phyloP scores from a whole-genome alignment of 495 filamentous ascomycete species.

The Penicillium atrosanguineum region DNA sequence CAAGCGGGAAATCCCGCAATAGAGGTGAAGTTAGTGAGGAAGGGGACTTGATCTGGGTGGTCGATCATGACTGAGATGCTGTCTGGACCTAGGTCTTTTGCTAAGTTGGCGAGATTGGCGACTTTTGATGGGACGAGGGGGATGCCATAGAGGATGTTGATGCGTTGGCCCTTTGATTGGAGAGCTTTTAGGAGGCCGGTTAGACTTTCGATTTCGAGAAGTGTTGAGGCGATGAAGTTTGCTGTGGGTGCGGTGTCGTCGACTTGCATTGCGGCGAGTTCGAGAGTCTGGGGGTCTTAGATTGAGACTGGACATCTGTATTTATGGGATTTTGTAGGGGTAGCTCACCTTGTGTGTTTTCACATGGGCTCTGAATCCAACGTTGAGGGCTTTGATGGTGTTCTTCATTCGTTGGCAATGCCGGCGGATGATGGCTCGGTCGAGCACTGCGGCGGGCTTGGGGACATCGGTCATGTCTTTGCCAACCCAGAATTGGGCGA shows the following conservation, averaged over 20 bases:
- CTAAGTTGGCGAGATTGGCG: constrained; percentile 54
- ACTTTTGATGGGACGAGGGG: constrained; percentile 64
- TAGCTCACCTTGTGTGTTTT: constrained; percentile 79
- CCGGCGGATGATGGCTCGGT: constrained; percentile 60
- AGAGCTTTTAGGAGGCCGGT: constrained; percentile 60
- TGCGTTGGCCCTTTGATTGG: constrained; percentile 41
- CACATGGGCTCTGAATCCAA: constrained; percentile 77
- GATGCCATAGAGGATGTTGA: constrained; percentile 76
- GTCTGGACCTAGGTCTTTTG: constrained; percentile 44
- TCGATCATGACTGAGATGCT: constrained; percentile 71
- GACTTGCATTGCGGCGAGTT: constrained; percentile 74
- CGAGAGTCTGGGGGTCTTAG: constrained; percentile 53
- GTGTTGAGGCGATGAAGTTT: constrained; percentile 74
- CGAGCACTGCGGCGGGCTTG: constrained; percentile 68
- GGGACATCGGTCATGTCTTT: constrained; percentile 58
- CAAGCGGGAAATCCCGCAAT: constrained; percentile 42
- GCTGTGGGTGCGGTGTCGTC: constrained; percentile 50
- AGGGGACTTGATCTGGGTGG: constrained; percentile 58
- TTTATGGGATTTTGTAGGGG: neutral
- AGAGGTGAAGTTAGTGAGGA: constrained; percentile 37
- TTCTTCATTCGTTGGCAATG: constrained; percentile 77
- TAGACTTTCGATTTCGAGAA: constrained; percentile 71
- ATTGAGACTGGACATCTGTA: neutral
- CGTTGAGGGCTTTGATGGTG: constrained; percentile 52
- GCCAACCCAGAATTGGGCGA: constrained; percentile 55